phyloP scores from a whole-genome alignment of 1,284 basidiomycete species.

The Sutorius eximius region DNA sequence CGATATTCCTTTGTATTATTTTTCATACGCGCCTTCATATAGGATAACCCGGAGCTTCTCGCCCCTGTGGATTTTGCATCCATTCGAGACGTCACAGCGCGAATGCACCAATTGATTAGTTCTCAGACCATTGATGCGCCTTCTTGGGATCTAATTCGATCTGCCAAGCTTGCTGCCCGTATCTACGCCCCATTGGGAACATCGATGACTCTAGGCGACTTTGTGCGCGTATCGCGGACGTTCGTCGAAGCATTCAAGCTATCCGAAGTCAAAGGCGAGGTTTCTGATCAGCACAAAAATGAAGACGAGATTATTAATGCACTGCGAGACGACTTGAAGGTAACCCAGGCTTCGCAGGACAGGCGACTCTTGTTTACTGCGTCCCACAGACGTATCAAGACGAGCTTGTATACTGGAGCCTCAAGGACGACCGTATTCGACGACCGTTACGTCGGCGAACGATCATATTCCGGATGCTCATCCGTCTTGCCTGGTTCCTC shows the following conservation, averaged over 20 bases:
- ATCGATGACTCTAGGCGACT: conserved; percentile 75
- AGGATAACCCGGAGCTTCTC: conserved; percentile 73
- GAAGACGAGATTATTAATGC: conserved; percentile 39
- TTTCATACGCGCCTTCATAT: background rate
- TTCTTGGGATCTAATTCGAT: conserved; percentile 75
- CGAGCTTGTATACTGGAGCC: conserved; percentile 57
- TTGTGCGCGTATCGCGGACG: conserved; percentile 68
- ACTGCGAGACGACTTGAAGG: conserved; percentile 63
- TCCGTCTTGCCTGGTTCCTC: conserved; percentile 64
- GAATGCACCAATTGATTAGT: conserved; percentile 67
- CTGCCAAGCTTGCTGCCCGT: conserved; percentile 70
- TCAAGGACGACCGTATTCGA: conserved; percentile 82
- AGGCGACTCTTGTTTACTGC: conserved; percentile 1
- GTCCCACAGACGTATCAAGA: conserved; percentile 66
- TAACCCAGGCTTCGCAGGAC: conserved; percentile 29
- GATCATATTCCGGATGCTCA: conserved; percentile 55
- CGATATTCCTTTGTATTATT: background rate
- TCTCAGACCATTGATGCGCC: conserved; percentile 79
- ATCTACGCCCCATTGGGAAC: conserved; percentile 86
- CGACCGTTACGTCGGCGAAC: conserved; percentile 55
- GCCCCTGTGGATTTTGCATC: conserved; percentile 59
- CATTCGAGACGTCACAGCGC: conserved; percentile 62
- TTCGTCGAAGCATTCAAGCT: conserved; percentile 77
- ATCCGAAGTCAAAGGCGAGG: conserved; percentile 33
- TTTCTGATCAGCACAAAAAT: conserved; percentile 12